Conservation (phyloP, 805 yeast species). For the Pichia paraexigua region DNA sequence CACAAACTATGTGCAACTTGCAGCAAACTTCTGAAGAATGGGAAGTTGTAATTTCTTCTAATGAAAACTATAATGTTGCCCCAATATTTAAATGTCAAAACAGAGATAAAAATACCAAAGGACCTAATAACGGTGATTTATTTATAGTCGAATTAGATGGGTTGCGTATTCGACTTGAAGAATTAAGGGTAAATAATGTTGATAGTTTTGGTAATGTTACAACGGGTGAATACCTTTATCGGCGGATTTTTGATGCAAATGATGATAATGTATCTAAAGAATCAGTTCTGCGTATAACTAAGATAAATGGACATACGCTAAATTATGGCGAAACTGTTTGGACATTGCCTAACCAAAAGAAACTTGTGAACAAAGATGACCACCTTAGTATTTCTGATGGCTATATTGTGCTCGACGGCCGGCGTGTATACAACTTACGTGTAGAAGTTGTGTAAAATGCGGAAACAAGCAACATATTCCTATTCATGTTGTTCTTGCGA, state of each 20-base stretch:
- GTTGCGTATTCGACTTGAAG: constrained; percentile 40
- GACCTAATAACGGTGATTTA: constrained; percentile 21
- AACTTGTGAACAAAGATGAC: not conserved
- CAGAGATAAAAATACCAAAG: not conserved
- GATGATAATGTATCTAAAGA: not conserved
- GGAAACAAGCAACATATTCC: not conserved
- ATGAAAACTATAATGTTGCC: constrained; percentile 1
- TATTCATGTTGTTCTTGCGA: not conserved
- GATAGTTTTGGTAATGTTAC: constrained; percentile 34
- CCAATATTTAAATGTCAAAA: not conserved
- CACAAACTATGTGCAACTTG: not conserved
- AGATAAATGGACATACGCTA: not conserved
- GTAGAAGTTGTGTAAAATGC: not conserved
- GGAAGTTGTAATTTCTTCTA: constrained; percentile 11
- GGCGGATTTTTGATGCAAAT: not conserved
- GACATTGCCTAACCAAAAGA: not conserved
- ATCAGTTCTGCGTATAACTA: not conserved
- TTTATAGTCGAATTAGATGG: constrained; percentile 37
- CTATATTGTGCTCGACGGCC: not conserved
- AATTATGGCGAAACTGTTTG: not conserved
- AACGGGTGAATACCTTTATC: constrained; percentile 16
- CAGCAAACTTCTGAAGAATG: constrained; percentile 4
- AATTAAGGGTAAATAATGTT: constrained; percentile 30
- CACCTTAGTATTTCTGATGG: not conserved
- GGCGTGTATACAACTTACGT: not conserved